Evolutionary conservation across 352 stramenopile genomes (phyloP), one percentile per base, ranked within the genome.

Genomic region (Pythium guiyangense): DNA sequence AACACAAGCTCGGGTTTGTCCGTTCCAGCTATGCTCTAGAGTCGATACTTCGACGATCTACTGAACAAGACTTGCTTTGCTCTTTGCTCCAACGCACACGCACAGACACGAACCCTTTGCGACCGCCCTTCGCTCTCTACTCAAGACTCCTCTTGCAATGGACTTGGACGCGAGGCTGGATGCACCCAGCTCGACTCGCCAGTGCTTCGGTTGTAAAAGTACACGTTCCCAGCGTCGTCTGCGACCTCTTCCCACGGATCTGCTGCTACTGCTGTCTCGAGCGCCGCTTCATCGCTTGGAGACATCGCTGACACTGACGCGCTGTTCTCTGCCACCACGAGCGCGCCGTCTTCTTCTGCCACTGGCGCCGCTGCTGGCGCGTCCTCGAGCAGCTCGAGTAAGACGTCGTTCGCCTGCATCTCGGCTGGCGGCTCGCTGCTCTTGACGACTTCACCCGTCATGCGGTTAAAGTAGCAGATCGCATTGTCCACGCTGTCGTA

Each of bases 401-500:
- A 51, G 39, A 91, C 68, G 25, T 92, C 80, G 58, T 84, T 66
- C 3, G 71, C 83, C 60, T 86, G 76, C 71, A 90, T 79, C 62
- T 92, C 83, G 26, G 57, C 42, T 10, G 83, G 79, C 27, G 71
- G 74, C 2, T 74, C 73, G 15, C 73, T 68, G 2, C 54, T 60
- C 31, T 79, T 80, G 9, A 85, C 63, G 14, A 90, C 59, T 40
- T 88, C 63, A 22, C 78, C 73, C 0, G 79, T 89, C 77, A 91
- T 80, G 27, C 69, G 70, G 54, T 91, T 93, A 57, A 79, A 80
- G 59, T 79, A 91, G 55, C 77, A 88, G 18, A 93, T 68, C 1
- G 77, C 37, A 31, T 78, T 78, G 49, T 82, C 79, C 5, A 35
- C 68, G 26, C 69, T 83, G 58, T 90, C 74, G 58, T 90, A 91